A percentile compares a stretch with the other conserved stretches of the same genome.
Evolutionary conservation across 1,284 basidiomycete species (phyloP).

Genomic region (Cutaneotrichosporon curvatum): DNA sequence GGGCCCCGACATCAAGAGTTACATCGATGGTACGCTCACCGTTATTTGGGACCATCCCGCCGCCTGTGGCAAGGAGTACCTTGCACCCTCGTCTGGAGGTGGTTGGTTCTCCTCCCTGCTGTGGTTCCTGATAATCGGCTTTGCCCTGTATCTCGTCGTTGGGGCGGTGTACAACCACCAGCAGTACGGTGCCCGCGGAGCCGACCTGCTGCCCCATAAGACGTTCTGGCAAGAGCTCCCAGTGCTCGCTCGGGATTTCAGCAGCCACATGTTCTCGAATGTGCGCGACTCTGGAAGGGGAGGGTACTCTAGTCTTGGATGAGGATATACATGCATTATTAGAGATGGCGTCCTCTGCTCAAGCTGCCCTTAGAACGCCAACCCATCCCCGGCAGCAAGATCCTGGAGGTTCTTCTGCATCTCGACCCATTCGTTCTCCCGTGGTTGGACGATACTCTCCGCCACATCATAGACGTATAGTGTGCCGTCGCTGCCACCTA

Average conservation of each 20-base stretch:
- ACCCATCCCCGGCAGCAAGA: conserved; percentile 9
- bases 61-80: conserved; percentile 24
- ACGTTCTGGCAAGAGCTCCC: conserved; percentile 48
- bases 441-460: conserved; percentile 67
- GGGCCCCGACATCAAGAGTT: conserved; percentile 19
- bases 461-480: conserved; percentile 91
- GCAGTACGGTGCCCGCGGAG: conserved; percentile 44
- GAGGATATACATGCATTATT: conserved; percentile 1
- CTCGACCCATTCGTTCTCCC: conserved; percentile 83
- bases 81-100: too few relatives aligned
- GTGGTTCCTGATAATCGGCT: conserved; percentile 23
- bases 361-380: too few relatives aligned
- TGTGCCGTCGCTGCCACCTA: conserved; percentile 86
- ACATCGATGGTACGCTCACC: conserved; percentile 28
- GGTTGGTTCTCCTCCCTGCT: conserved; percentile 25
- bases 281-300: conserved; percentile 30
- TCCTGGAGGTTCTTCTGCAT: conserved; percentile 65
- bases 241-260: conserved; percentile 34
- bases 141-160: conserved; percentile 41
- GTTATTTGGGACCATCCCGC: conserved; percentile 39
- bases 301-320: conserved; percentile 28
- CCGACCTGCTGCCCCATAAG: conserved; percentile 46
- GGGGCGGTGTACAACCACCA: conserved; percentile 47
- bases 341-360: too few relatives aligned
- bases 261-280: conserved; percentile 34